Base-by-base conservation (phyloP, 805 yeast genomes). In the Jamesozyma piceae region DNA sequence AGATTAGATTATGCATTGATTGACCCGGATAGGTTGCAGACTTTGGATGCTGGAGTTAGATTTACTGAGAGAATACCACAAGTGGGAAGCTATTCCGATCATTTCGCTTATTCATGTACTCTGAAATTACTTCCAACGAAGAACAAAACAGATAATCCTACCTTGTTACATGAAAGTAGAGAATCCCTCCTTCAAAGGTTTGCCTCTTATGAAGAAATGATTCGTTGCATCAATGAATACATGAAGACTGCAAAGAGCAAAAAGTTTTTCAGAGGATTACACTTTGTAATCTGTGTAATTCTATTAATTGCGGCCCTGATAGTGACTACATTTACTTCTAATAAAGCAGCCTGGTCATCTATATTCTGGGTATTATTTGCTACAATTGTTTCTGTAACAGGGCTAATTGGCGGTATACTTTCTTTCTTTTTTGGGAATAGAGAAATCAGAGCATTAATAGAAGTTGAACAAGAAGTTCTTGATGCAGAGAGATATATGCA, bases 1-100 rank as follows among this genome's bases (percentile, higher is more conserved):
- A 69, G 98, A 34, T 68, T 92, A 39, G 98, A 92, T 57, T 92
- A 90, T 58, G 94, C 95, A 0, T 71, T 92, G 46, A 75, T 83
- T 39, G 95, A 85, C 57, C 62, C 75, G 0, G 49, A 61, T 0
- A 65, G 66, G 38, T 64, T 88, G 19, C 58, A 51, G 2, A 81
- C 87, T 0, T 45, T 73, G 1, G 69, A 68, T n/a, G 88, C 94
- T 0, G 61, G 69, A 5, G 96, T 88, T 2, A 72, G 71, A 24
- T 89, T 92, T 55, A 79, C 87, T 1, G 95, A 85, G 37, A 55
- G 60, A 19, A 64, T 85, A 8, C 81, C 83, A 0, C 70, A 66
- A 1, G 68, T 84, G 1, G 87, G 94, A 22, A 82, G 95, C 3
- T 80, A 75, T 48, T 86, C 96, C 1, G 98, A 92, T 57, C 98